phyloP scores from a whole-genome alignment of 2,329 filamentous ascomycete genomes.

The Fusarium continuum region DNA sequence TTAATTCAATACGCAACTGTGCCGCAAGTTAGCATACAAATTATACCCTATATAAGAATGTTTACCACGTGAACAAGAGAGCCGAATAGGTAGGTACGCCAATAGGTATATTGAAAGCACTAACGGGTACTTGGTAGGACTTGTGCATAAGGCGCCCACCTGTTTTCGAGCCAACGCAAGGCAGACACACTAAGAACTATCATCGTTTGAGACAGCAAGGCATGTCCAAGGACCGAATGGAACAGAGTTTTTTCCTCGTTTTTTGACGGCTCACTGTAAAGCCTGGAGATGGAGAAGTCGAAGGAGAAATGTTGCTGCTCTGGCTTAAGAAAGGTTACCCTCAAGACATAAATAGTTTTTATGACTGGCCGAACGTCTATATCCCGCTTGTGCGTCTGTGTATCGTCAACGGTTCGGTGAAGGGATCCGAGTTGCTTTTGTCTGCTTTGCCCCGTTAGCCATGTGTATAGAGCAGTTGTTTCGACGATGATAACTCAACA shows the following conservation, averaged over 20 bases:
- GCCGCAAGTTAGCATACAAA: neutral
- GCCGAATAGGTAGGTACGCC: neutral
- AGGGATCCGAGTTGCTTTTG: neutral
- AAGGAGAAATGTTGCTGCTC: neutral
- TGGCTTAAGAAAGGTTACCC: neutral
- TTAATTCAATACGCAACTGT: neutral
- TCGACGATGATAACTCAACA: neutral
- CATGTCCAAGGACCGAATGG: neutral
- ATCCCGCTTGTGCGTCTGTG: neutral
- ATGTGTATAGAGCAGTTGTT: too few species aligned
- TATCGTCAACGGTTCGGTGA: neutral
- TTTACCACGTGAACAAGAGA: neutral
- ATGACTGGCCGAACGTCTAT: neutral
- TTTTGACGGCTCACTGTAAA: neutral
- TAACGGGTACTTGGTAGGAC: neutral
- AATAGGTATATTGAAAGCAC: neutral
- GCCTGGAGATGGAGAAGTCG: too few species aligned
- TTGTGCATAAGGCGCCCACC: neutral
- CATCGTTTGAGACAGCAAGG: neutral
- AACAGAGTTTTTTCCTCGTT: neutral
- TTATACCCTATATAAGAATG: neutral
- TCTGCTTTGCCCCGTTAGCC: neutral
- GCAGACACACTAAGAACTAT: neutral
- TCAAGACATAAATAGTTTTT: neutral
- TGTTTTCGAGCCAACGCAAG: neutral